Percentiles rank a stretch among this genome's conserved stretches.
Conservation (phyloP, 2,329 filamentous ascomycete genomes). For the Ilyonectria robusta region DNA sequence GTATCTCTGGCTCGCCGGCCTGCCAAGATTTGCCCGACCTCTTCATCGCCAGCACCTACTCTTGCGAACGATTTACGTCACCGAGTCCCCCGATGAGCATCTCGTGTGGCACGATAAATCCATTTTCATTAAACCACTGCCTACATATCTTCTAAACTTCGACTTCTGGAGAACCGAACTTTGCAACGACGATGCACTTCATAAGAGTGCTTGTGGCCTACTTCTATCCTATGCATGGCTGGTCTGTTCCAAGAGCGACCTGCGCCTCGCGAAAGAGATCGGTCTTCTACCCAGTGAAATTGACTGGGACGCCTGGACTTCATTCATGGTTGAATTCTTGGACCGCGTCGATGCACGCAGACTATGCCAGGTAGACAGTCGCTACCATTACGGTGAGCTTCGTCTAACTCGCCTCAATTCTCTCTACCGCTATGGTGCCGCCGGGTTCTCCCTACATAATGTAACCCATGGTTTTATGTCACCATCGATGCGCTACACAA, state of each 20-base stretch:
- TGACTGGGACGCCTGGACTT: slow-evolving; percentile 18
- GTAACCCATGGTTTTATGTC: slow-evolving; percentile 19
- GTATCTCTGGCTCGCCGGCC: slow-evolving; percentile 30
- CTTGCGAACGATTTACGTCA: slow-evolving; percentile 21
- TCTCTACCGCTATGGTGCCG: slow-evolving; percentile 11
- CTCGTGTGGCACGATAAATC: slow-evolving; percentile 26
- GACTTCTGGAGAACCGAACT: slow-evolving; percentile 19
- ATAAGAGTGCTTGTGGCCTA: slow-evolving; percentile 16
- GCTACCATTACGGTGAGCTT: slow-evolving; percentile 33
- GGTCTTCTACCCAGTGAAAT: slow-evolving; percentile 9
- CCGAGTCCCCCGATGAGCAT: slow-evolving; percentile 26
- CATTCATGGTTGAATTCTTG: slow-evolving; percentile 12
- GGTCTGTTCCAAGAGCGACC: slow-evolving; percentile 16
- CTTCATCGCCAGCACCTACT: slow-evolving; percentile 27
- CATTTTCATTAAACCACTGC: slow-evolving; percentile 28
- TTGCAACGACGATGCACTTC: background rate
- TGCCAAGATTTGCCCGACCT: slow-evolving; percentile 24
- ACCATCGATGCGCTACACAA: slow-evolving; percentile 13
- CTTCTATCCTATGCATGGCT: slow-evolving; percentile 26
- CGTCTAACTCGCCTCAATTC: slow-evolving; percentile 31
- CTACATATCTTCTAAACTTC: slow-evolving; percentile 23
- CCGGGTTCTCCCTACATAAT: slow-evolving; percentile 6
- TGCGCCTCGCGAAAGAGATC: slow-evolving; percentile 9
- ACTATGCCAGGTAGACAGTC: background rate
- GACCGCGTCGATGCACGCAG: background rate